These are phyloP conservation scores for Hirschioporus abietinus DNA, from an alignment of 768 basidiomycete species.

Conservation along the genomic window DNA sequence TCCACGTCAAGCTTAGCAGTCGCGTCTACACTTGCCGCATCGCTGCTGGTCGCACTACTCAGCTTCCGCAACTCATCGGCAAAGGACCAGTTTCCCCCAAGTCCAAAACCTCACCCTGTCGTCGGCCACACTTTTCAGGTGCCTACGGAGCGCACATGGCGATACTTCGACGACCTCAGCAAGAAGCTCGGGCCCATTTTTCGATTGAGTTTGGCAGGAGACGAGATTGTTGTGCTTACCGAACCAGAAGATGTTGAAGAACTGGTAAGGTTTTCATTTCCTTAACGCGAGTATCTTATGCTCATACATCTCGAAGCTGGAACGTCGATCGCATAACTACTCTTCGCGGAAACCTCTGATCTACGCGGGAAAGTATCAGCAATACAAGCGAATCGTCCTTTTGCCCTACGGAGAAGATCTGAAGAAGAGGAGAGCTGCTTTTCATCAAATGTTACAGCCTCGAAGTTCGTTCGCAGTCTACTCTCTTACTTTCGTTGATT, in stretches of 20 bases:
- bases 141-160: slow-evolving; percentile 11
- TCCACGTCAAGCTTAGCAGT: neutral
- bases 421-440: slow-evolving; percentile 15
- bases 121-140: slow-evolving; percentile 10
- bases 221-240: slow-evolving; percentile 11
- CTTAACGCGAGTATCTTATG: neutral
- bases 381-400: slow-evolving; percentile 15
- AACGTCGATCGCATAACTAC: slow-evolving; percentile 12
- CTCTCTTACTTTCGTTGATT: neutral
- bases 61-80: neutral
- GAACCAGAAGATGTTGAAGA: slow-evolving; percentile 13
- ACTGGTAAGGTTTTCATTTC: slow-evolving; percentile 5
- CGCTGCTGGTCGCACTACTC: neutral
- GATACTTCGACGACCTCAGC: slow-evolving; percentile 12
- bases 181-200: slow-evolving; percentile 13
- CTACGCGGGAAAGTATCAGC: slow-evolving; percentile 17
- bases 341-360: slow-evolving; percentile 11
- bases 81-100: slow-evolving; percentile 2
- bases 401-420: slow-evolving; percentile 15
- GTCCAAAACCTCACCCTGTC: slow-evolving; percentile 9
- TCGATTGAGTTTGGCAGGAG: slow-evolving; percentile 7
- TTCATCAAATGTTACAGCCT: slow-evolving; percentile 15
- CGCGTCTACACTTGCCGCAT: neutral
- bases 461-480: slow-evolving; percentile 6
- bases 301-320: slow-evolving; percentile 5